These are phyloP conservation scores for Styphnolobium japonicum DNA, from an alignment of 306 rosid genomes.

Conservation along the genomic window DNA sequence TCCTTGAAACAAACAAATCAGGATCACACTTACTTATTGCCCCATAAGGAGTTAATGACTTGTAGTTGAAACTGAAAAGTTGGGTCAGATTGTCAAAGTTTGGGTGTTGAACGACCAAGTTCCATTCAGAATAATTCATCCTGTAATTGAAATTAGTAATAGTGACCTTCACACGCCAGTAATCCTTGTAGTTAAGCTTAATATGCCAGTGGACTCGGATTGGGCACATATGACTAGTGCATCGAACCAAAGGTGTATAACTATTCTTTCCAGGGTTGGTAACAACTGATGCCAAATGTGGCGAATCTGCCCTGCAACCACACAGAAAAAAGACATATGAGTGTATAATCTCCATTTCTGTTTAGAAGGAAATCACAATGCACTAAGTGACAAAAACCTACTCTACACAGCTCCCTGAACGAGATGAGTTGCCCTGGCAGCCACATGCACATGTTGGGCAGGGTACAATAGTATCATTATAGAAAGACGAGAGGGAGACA, in stretches of 20 bases:
- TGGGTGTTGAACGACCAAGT: conserved; percentile 86
- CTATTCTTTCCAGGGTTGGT: conserved; percentile 30
- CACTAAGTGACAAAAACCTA: conserved; percentile 36
- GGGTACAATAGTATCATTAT: conserved; percentile 70
- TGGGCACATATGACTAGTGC: conserved; percentile 91
- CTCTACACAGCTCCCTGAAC: conserved; percentile 67
- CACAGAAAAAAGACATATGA: background rate
- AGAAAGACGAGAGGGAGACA: conserved; percentile 86
- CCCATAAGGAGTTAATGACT: conserved; percentile 65
- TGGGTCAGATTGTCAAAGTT: conserved; percentile 82
- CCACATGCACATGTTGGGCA: conserved; percentile 83
- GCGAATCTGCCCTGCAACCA: conserved; percentile 51
- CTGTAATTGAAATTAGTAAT: conserved; percentile 78
- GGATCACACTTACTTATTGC: conserved; percentile 60
- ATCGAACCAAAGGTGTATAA: conserved; percentile 60
- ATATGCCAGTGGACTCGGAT: conserved; percentile 92
- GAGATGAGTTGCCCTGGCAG: conserved; percentile 53
- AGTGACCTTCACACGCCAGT: conserved; percentile 89
- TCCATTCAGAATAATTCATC: conserved; percentile 83
- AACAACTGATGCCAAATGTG: conserved; percentile 64
- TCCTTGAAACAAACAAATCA: background rate
- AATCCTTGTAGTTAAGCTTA: conserved; percentile 73
- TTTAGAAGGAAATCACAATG: conserved; percentile 8
- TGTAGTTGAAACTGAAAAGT: conserved; percentile 82
- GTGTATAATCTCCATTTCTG: background rate